A percentile compares a stretch with the other conserved stretches of the same genome.
These are phyloP conservation scores for Diplotaxis tenuifolia DNA, from an alignment of 345 rosid genomes.

Conservation along the genomic window DNA sequence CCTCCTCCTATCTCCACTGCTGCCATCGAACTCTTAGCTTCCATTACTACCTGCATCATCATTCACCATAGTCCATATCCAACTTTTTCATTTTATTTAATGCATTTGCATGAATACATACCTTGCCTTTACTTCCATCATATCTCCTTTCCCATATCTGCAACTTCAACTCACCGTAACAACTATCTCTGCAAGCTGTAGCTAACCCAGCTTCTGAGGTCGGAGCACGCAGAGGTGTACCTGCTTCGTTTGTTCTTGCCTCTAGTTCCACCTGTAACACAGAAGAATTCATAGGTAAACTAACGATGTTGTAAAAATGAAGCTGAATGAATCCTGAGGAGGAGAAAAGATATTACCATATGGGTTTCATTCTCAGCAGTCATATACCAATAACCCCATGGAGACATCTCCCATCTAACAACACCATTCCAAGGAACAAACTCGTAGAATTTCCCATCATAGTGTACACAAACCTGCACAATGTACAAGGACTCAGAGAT, in stretches of 20 bases:
- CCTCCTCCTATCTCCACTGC: conserved; percentile 95
- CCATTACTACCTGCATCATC: conserved; percentile 58
- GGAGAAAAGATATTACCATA: conserved; percentile 43
- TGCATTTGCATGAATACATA: conserved; percentile 17
- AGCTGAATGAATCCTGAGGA: conserved; percentile 6
- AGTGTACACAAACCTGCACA: conserved; percentile 87
- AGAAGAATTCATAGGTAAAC: no score
- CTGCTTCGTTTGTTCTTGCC: conserved; percentile 67
- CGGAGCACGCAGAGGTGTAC: conserved; percentile 93
- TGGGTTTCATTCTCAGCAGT: conserved; percentile 71
- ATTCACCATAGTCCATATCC: background rate
- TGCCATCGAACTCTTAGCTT: conserved; percentile 75
- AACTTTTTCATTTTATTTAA: no score
- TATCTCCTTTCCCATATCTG: conserved; percentile 71
- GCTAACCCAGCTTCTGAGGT: conserved; percentile 74
- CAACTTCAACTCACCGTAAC: conserved; percentile 68
- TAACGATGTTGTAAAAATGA: background rate
- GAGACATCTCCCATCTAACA: conserved; percentile 70
- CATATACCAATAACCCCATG: conserved; percentile 86
- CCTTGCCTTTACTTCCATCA: conserved; percentile 87
- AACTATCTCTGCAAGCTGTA: conserved; percentile 86
- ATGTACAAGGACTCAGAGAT: conserved; percentile 12
- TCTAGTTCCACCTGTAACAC: conserved; percentile 70
- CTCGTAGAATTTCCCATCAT: conserved; percentile 73
- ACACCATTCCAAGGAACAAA: conserved; percentile 92